A percentile compares a stretch with the other conserved stretches of the same genome.
Conservation (phyloP, 2,329 filamentous ascomycete species). For the Zymoseptoria tritici region DNA sequence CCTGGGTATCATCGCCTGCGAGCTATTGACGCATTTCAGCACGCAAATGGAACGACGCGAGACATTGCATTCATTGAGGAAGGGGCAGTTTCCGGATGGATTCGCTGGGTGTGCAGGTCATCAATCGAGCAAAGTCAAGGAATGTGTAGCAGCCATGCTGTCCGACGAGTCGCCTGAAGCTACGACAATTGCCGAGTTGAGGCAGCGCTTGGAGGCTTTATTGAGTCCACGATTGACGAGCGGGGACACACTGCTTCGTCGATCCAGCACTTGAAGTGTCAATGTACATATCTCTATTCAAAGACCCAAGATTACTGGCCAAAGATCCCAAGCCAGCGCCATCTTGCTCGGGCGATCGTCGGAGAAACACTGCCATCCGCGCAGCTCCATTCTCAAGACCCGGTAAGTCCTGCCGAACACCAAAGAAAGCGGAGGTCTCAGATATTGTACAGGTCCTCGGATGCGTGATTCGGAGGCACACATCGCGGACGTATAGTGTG, state of each 20-base stretch:
- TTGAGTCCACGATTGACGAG: not conserved
- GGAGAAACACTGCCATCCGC: not conserved
- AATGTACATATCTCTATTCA: not conserved
- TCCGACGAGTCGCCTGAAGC: constrained; percentile 1
- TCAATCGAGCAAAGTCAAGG: constrained; percentile 5
- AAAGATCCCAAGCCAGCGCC: not conserved
- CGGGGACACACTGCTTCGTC: not conserved
- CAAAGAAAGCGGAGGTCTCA: not conserved
- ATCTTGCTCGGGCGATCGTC: not conserved
- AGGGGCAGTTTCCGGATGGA: constrained; percentile 9
- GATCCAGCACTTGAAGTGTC: constrained; percentile 1
- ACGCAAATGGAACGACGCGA: constrained; percentile 37
- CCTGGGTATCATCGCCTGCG: constrained; percentile 55
- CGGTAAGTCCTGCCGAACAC: not conserved
- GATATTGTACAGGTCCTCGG: not conserved
- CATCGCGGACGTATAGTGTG: not conserved
- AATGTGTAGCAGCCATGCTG: constrained; percentile 10
- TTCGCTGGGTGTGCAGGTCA: constrained; percentile 9
- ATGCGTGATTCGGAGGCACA: not conserved
- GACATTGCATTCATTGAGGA: constrained; percentile 28
- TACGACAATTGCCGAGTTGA: not conserved
- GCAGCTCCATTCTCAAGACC: not conserved
- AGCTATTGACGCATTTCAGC: constrained; percentile 50
- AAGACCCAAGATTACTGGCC: not conserved
- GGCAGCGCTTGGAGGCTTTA: not conserved